These are phyloP conservation scores for rapeseed (Brassica napus) DNA, from an alignment of 345 rosid species.

Conservation along the genomic window DNA sequence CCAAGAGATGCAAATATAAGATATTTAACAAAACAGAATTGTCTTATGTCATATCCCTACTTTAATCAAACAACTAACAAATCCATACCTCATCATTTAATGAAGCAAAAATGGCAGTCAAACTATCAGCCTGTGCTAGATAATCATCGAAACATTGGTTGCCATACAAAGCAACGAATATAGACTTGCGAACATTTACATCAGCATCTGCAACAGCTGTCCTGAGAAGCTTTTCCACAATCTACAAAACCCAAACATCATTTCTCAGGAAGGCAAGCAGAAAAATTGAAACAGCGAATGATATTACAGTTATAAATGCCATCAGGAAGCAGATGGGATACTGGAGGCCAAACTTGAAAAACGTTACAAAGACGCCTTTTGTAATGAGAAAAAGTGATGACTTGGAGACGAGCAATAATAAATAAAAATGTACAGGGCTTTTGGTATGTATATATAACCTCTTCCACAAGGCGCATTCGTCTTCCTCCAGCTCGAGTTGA, in stretches of 20 bases:
- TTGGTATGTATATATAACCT: constrained; percentile 51
- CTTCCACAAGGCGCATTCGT: constrained; percentile 80
- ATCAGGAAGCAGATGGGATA: background rate
- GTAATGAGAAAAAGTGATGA: background rate
- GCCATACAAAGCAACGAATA: constrained; percentile 71
- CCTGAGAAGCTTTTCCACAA: constrained; percentile 96
- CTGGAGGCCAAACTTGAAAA: constrained; percentile 16
- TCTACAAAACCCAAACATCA: constrained; percentile 58
- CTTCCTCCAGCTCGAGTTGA: constrained; percentile 76
- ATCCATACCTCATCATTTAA: constrained; percentile 88
- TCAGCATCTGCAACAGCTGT: constrained; percentile 97
- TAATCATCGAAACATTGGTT: constrained; percentile 91
- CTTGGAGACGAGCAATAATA: constrained; percentile 10
- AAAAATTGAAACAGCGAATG: constrained; percentile 21
- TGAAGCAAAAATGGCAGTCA: constrained; percentile 96
- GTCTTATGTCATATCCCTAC: constrained; percentile 18
- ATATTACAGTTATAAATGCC: constrained; percentile 10
- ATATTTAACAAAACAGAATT: constrained; percentile 12
- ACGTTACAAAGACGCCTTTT: background rate
- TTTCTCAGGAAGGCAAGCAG: constrained; percentile 30
- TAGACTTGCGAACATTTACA: constrained; percentile 86
- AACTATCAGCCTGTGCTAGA: constrained; percentile 95
- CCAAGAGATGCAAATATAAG: constrained; percentile 12
- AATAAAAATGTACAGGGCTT: constrained; percentile 9
- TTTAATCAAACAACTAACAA: constrained; percentile 21